Percentiles rank a stretch among this genome's conserved stretches.
These are phyloP conservation scores for Dioscorea dumetorum DNA, from an alignment of 106 monocot genomes.

Conservation along the genomic window DNA sequence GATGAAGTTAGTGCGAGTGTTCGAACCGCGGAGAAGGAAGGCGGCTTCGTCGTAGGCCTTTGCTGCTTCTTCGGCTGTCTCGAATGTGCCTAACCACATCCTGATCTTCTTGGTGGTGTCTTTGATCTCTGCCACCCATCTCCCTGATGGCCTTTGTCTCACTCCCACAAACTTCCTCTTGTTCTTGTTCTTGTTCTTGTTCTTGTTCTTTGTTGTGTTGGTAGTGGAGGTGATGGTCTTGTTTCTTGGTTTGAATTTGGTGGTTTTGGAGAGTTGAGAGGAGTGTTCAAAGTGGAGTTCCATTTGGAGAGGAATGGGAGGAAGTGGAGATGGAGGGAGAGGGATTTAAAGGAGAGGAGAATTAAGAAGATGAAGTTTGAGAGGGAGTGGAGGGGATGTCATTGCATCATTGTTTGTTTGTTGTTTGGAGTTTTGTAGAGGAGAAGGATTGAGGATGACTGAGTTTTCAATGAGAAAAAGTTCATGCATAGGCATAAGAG, in stretches of 20 bases:
- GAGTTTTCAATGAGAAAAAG: background rate
- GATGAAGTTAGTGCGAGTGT: conserved; percentile 56
- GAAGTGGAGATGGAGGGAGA: background rate
- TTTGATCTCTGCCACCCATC: conserved; percentile 77
- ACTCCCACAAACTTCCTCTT: conserved; percentile 49
- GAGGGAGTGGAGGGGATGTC: background rate
- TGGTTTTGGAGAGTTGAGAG: background rate
- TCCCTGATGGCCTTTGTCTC: conserved; percentile 52
- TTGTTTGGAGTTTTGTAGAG: background rate
- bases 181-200: conserved; percentile 1
- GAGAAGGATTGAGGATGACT: background rate
- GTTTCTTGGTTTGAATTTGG: conserved; percentile 18
- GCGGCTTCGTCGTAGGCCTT: conserved; percentile 57
- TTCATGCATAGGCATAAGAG: background rate
- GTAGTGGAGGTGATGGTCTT: background rate
- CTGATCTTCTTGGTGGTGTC: conserved; percentile 59
- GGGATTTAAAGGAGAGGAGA: too few relatives aligned
- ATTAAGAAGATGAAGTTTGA: too few relatives aligned
- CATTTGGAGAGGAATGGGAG: background rate
- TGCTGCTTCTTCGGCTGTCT: conserved; percentile 65
- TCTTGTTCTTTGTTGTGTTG: too few relatives aligned
- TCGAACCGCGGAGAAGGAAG: conserved; percentile 54
- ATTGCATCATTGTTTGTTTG: background rate
- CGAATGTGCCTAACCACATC: conserved; percentile 78
- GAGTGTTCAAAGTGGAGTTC: conserved; percentile 4